Base-by-base conservation (phyloP, 1,284 basidiomycete species). In the Megacollybia platyphylla region DNA sequence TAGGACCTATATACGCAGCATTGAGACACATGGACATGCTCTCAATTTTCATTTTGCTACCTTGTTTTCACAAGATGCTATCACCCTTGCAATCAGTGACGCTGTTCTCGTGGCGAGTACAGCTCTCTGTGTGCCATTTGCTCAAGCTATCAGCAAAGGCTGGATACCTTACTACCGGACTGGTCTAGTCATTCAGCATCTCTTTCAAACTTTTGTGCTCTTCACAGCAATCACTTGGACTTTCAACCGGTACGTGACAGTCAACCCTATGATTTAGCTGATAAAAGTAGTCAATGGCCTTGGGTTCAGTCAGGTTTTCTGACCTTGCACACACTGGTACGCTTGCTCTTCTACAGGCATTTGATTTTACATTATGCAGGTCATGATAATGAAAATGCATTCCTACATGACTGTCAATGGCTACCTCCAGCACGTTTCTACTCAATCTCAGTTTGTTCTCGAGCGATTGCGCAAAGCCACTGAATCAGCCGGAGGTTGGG, bases 261-360 rank as follows among this genome's bases (percentile, higher is more conserved):
- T 48, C 42, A 42, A 37, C n/a, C 31, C 2, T 43, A 29, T 18
- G 20, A 13, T 43, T 28, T 7, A 6, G 27, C 7, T 36, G n/a
- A 34, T 31, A 28, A 34, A 44, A 41, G 15, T 27, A 82, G 88
- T 42, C 74, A 91, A 51, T 97, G 92, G 93, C 91, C 90, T 31
- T 97, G 94, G 93, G 93, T 97, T 1, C 94, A 98, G 60, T 90
- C 90, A 0, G 93, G 93, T 6, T 97, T 92, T 63, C 70, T 97
- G 42, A 93, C 91, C 0, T 64, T 97, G n/a, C 94, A 93, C 59
- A 79, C 84, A 9, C 64, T 96, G 6, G 81, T 80, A 49, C 45
- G 72, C 57, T 9, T 20, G 10, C 28, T n/a, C 36, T 5, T 29
- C 31, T 11, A 43, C 11, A 41, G 38, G n/a, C 24, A 39, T n/a